These are phyloP conservation scores for Leishmania turanica DNA, from an alignment of 208 protist genomes.

Conservation along the genomic window DNA sequence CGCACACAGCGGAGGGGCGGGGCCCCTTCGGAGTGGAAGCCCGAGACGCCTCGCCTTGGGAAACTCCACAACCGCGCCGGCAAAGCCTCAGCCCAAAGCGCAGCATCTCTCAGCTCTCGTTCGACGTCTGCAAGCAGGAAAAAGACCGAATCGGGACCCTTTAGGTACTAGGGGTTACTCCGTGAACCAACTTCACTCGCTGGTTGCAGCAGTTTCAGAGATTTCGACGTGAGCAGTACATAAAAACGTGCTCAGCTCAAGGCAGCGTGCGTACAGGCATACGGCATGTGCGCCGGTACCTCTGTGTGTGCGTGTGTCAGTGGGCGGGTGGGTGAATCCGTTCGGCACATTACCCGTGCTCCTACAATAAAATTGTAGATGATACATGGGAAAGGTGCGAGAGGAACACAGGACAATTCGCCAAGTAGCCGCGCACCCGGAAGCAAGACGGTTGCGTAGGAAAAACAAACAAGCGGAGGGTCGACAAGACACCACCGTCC, in stretches of 20 bases:
- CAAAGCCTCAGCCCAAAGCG: slow-evolving; percentile 15
- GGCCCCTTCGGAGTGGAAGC: slow-evolving; percentile 2
- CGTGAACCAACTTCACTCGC: neutral
- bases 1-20: neutral
- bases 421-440: neutral
- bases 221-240: slow-evolving; percentile 9
- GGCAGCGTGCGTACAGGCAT: neutral
- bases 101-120: neutral
- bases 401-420: neutral
- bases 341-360: no score
- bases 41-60: slow-evolving; percentile 12
- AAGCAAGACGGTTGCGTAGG: neutral
- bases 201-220: slow-evolving; percentile 11
- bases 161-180: slow-evolving; percentile 7
- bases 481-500: neutral
- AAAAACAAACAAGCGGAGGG: neutral
- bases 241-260: neutral
- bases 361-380: neutral
- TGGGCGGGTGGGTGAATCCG: no score
- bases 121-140: slow-evolving; percentile 5
- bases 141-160: neutral
- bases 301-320: neutral
- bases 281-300: neutral
- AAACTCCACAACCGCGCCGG: slow-evolving; percentile 8
- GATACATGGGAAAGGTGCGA: neutral